Percentiles rank a stretch among this genome's conserved stretches.
Evolutionary conservation across 139 green algal genomes (phyloP).

Genomic region (Chlamydomonas asymmetrica): DNA sequence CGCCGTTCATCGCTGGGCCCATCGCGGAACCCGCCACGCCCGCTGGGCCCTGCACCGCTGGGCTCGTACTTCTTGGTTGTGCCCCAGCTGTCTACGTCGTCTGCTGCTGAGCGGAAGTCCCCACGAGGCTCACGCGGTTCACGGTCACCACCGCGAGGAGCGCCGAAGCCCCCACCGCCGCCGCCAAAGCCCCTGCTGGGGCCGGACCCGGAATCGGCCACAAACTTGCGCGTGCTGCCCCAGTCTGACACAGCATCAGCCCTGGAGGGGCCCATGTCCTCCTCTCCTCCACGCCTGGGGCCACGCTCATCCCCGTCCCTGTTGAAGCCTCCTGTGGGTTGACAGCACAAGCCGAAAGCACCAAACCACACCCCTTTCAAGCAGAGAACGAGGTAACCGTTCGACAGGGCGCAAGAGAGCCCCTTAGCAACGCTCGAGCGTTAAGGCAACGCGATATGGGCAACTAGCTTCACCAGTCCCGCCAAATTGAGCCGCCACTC

Average conservation of each 20-base stretch:
- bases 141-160: neutral
- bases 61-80: slow-evolving; percentile 7
- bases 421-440: too few relatives aligned
- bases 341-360: neutral
- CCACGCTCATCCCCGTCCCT: slow-evolving; percentile 26
- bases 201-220: slow-evolving; percentile 32
- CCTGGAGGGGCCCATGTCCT: slow-evolving; percentile 61
- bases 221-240: slow-evolving; percentile 64
- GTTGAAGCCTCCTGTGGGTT: slow-evolving; percentile 6
- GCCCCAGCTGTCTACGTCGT: slow-evolving; percentile 23
- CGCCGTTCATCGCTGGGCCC: slow-evolving; percentile 6
- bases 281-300: slow-evolving; percentile 19
- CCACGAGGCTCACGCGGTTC: neutral
- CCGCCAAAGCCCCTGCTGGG: slow-evolving; percentile 17
- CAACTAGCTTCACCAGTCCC: too few relatives aligned
- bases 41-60: too few relatives aligned
- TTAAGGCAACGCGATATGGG: too few relatives aligned
- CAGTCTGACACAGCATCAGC: slow-evolving; percentile 78
- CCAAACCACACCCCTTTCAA: too few relatives aligned
- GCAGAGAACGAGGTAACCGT: too few relatives aligned
- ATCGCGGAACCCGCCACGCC: slow-evolving; percentile 19
- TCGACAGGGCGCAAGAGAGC: too few relatives aligned
- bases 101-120: too few relatives aligned
- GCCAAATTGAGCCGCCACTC: too few relatives aligned
- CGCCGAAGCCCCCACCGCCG: slow-evolving; percentile 30